Evolutionary conservation across 441 rosid species (phyloP).

Genomic region (Metrosideros polymorpha): DNA sequence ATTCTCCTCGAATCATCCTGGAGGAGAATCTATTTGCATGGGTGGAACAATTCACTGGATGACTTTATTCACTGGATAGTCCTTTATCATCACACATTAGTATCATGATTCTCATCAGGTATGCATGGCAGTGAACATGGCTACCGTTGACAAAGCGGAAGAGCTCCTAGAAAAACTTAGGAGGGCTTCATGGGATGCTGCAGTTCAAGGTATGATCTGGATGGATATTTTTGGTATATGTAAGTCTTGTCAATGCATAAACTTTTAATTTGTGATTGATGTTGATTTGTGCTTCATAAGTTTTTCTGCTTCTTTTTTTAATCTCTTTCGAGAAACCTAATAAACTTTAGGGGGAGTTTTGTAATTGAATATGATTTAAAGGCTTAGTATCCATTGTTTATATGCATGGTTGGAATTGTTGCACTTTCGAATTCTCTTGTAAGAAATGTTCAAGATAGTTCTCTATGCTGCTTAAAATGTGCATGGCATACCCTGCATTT

Average conservation of each 20-base stretch:
- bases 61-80: background rate
- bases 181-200: conserved; percentile 75
- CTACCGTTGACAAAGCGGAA: conserved; percentile 68
- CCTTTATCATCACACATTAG: background rate
- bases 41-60: background rate
- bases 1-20: background rate
- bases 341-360: too few species aligned
- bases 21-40: background rate
- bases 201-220: conserved; percentile 55
- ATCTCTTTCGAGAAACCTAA: background rate
- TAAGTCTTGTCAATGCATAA: background rate
- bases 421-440: background rate
- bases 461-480: background rate
- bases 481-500: background rate
- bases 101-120: conserved; percentile 32
- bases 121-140: conserved; percentile 94
- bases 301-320: background rate
- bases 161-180: conserved; percentile 84
- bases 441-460: too few species aligned
- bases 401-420: too few species aligned
- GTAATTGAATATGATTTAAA: too few species aligned
- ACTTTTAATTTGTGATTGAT: background rate
- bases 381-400: background rate
- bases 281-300: background rate
- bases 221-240: background rate